These are phyloP conservation scores for Peronospora farinosa DNA, from an alignment of 352 stramenopile species.

Conservation along the genomic window DNA sequence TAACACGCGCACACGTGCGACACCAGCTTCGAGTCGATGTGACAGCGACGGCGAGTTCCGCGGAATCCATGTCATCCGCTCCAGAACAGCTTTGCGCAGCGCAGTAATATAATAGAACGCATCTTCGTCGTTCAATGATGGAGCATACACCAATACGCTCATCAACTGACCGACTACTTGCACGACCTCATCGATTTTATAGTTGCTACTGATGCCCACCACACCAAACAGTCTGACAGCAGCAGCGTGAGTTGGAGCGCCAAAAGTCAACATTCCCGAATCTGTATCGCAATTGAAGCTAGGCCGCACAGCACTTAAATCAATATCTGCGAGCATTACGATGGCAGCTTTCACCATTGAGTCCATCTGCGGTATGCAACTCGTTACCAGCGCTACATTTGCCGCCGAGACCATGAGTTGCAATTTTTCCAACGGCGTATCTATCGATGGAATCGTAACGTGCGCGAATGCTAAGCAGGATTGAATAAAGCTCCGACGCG, in stretches of 20 bases:
- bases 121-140: slow-evolving; percentile 69
- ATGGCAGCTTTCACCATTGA: slow-evolving; percentile 78
- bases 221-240: slow-evolving; percentile 10
- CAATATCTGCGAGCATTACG: slow-evolving; percentile 64
- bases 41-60: slow-evolving; percentile 14
- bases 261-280: background rate
- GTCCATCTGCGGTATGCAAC: slow-evolving; percentile 84
- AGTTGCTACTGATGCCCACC: slow-evolving; percentile 8
- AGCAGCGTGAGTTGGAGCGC: slow-evolving; percentile 1
- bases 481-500: slow-evolving; percentile 72
- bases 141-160: slow-evolving; percentile 63
- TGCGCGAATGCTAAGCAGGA: slow-evolving; percentile 86
- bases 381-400: slow-evolving; percentile 61
- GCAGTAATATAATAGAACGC: slow-evolving; percentile 86
- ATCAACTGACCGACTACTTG: slow-evolving; percentile 44
- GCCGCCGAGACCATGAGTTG: slow-evolving; percentile 59
- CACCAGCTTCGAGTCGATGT: slow-evolving; percentile 11
- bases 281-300: background rate
- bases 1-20: slow-evolving; percentile 33
- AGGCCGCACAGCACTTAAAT: slow-evolving; percentile 17
- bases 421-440: slow-evolving; percentile 39
- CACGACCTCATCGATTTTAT: slow-evolving; percentile 21
- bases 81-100: slow-evolving; percentile 58
- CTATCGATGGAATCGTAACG: slow-evolving; percentile 86
- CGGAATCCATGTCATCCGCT: slow-evolving; percentile 30